phyloP scores from a whole-genome alignment of 305 asterid genomes.

The Coffea humblotiana region DNA sequence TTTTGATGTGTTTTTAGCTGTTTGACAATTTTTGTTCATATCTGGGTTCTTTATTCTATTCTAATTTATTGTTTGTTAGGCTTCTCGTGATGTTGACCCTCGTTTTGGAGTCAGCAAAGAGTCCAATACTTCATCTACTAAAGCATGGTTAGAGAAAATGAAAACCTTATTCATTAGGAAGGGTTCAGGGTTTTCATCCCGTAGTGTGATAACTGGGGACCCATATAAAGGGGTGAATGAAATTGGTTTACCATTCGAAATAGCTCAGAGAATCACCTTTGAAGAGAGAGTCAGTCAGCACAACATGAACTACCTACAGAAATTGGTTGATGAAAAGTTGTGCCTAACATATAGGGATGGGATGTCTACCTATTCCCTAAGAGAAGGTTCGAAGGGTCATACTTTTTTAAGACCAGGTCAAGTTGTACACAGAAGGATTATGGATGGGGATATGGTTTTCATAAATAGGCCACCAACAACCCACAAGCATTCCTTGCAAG shows the following conservation, averaged over 20 bases:
- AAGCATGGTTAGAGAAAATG: conserved; percentile 99
- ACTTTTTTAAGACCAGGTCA: conserved; percentile 90
- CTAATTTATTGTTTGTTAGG: conserved; percentile 44
- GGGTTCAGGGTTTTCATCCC: conserved; percentile 98
- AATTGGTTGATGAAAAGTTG: conserved; percentile 79
- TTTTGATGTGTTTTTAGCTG: neutral
- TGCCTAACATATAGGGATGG: conserved; percentile 91
- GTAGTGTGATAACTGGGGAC: conserved; percentile 97
- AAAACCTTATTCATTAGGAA: conserved; percentile 88
- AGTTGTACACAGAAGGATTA: conserved; percentile 81
- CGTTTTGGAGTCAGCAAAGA: conserved; percentile 83
- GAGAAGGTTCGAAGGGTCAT: conserved; percentile 96
- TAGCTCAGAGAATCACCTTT: conserved; percentile 88
- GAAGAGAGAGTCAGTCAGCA: conserved; percentile 88
- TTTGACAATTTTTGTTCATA: neutral
- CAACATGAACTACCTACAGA: conserved; percentile 71
- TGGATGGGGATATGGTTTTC: conserved; percentile 96
- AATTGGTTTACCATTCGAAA: conserved; percentile 85
- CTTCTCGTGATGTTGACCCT: conserved; percentile 85
- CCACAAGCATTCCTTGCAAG: conserved; percentile 95
- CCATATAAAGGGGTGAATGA: conserved; percentile 88
- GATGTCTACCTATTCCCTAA: conserved; percentile 65
- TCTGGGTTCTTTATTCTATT: neutral
- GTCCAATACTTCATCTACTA: conserved; percentile 64
- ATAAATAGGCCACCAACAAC: conserved; percentile 97